Conservation (phyloP, 2,329 filamentous ascomycete species). For the Colletotrichum magnum region DNA sequence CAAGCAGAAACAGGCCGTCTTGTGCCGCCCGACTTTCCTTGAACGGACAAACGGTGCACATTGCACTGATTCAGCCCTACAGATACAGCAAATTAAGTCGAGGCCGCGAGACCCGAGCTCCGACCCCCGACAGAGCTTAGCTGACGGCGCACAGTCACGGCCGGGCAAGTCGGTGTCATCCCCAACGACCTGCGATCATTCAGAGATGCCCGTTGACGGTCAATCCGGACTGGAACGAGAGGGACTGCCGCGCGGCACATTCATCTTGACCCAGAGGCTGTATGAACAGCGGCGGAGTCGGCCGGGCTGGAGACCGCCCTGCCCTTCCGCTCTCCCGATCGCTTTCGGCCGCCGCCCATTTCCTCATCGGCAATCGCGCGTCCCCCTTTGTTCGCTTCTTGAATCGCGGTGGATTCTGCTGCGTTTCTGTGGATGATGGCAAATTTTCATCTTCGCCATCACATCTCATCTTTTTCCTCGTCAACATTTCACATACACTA, state of each 20-base stretch:
- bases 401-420: conserved; percentile 9
- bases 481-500: conserved; percentile 2
- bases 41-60: background rate
- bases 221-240: background rate
- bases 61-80: conserved; percentile 20
- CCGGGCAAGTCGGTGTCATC: background rate
- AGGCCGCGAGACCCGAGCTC: background rate
- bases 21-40: background rate
- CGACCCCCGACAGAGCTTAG: background rate
- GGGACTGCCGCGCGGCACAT: conserved; percentile 14
- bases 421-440: conserved; percentile 14
- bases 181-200: background rate
- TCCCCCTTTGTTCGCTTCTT: conserved; percentile 6
- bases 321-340: conserved; percentile 19
- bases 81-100: background rate
- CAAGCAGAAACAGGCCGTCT: conserved; percentile 7
- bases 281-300: background rate
- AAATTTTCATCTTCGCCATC: conserved; percentile 29
- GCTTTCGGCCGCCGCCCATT: background rate
- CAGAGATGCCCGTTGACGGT: background rate
- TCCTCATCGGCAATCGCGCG: conserved; percentile 29
- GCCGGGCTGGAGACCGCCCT: background rate
- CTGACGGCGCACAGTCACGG: background rate
- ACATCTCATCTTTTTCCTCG: conserved; percentile 38
- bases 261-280: background rate